Evolutionary conservation across 1,284 basidiomycete genomes (phyloP), one percentile per base, ranked within the genome.

Genomic region (Gastroboletus turbinatus): DNA sequence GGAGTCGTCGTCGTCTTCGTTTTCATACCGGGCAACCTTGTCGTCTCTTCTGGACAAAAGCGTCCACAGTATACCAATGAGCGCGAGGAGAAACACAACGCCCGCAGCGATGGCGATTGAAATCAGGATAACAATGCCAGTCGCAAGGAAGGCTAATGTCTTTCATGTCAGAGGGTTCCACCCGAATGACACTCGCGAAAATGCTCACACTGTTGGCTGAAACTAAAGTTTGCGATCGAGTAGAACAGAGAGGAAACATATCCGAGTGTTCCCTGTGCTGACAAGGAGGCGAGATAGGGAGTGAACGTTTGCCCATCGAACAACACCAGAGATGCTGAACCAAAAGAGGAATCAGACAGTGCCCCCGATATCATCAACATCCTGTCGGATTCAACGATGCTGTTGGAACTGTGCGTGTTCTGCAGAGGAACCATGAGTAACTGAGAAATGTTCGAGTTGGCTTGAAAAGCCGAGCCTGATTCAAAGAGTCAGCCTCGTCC

Each of bases 91-190:
- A 76, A 99, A 95, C 51, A 99, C 93, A 25, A 98, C 85, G 27
- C 95, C 96, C 11, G 96, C 94, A 5, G 93, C 88, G 60, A 98
- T 97, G 30, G 96, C 96, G 63, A 99, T 98, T 5, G 94, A 96
- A 63, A 99, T 96, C 39, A 98, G 82, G 60, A 99, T 98, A 53
- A 99, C 94, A 38, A 98, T 82, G 3, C 96, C 97, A 25, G 87
- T 85, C 1, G 94, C 93, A 50, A 98, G 83, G 80, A 89, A 92
- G 70, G 86, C 94, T 94, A 61, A 6, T 55, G 32, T 50, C 16
- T 42, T 30, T 61, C n/a, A 60, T 50, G 50, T 71, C 44, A 72
- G 57, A 11, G 13, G 21, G n/a, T 17, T 38, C 8, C 14, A 23
- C n/a, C 4, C 10, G 0, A 21, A 21, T 2, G 16, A 39, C 17